Evolutionary conservation across 176 grass and related monocot genomes (phyloP), one percentile per base, ranked within the genome.

Genomic region (Areca catechu): DNA sequence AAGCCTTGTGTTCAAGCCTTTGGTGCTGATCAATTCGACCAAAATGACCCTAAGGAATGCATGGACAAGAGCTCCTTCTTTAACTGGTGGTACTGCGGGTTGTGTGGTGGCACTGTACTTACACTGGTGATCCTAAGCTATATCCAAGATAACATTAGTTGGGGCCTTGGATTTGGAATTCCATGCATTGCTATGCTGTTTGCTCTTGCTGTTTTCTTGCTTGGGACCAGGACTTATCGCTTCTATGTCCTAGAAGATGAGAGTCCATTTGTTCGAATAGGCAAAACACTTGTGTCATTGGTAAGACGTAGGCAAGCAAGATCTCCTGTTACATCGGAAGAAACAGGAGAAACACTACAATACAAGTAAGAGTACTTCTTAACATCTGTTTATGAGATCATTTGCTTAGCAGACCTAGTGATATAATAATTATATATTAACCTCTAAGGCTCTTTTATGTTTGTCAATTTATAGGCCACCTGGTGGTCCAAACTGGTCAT

Each of bases 21-120:
- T 47, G 86, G 74, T 1, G 81, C 86, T 0, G 86, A 89, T 56
- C 81, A 89, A 49, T 90, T 90, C 70, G 81, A 90, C 66, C 16
- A 67, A 2, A 50, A 63, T 16, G 61, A 85, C 66, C 70, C 52
- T 1, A 23, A 28, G 23, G 82, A 82, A 66, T 16, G 61, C 70
- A 62, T 51, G 43, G 30, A 56, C 16, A 66, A 67, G 17, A 78
- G 58, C 10, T 79, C 86, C 21, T 80, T 90, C 77, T 90, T 90
- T 82, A 85, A 90, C 58, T 85, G 82, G 82, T 90, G 74, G 74
- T 85, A 70, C 58, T 82, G 85, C 49, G 50, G 15, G 53, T 48
- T 79, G 53, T 67, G 65, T 48, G 0, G 24, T 2, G 86, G 86
- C 49, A 71, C 65, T 57, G 24, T 24, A 20, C 17, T 70, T 0